These are phyloP conservation scores for Dendrocalamus latiflorus DNA, from an alignment of 202 grass and related monocot species.

Conservation along the genomic window DNA sequence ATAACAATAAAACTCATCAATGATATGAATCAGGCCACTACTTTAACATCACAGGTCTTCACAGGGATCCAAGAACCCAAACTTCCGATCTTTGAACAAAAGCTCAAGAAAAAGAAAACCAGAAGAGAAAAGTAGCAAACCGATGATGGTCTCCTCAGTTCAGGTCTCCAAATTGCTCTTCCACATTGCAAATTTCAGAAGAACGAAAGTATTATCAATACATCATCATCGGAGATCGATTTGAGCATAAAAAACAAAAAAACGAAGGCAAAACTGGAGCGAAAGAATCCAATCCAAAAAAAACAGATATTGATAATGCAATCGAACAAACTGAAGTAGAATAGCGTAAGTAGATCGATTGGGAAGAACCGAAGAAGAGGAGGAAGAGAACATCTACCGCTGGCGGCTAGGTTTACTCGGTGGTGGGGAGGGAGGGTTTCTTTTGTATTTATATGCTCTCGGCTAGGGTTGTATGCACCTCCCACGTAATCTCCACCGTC, in stretches of 20 bases:
- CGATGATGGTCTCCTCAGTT: slow-evolving; percentile 29
- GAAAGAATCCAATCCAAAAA: not conserved
- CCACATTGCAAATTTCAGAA: slow-evolving; percentile 49
- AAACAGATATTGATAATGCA: no score
- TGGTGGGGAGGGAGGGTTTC: not conserved
- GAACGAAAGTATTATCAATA: slow-evolving; percentile 42
- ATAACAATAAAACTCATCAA: slow-evolving; percentile 33
- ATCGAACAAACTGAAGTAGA: not conserved
- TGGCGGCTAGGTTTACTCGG: not conserved
- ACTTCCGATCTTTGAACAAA: no score
- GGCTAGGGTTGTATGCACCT: slow-evolving; percentile 19
- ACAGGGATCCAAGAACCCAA: not conserved
- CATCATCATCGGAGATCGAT: slow-evolving; percentile 35
- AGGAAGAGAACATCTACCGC: no score
- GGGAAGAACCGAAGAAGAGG: no score
- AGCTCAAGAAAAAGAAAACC: not conserved
- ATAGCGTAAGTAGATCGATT: not conserved
- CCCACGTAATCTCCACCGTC: not conserved
- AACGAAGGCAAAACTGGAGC: accelerated
- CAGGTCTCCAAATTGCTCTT: slow-evolving; percentile 63
- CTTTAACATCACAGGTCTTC: slow-evolving; percentile 51
- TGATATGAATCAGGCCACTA: slow-evolving; percentile 49
- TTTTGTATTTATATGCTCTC: slow-evolving; percentile 7
- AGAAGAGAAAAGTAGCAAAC: not conserved
- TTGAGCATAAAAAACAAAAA: not conserved